phyloP scores from a whole-genome alignment of 495 filamentous ascomycete genomes.

The Aspergillus carlsbadensis region DNA sequence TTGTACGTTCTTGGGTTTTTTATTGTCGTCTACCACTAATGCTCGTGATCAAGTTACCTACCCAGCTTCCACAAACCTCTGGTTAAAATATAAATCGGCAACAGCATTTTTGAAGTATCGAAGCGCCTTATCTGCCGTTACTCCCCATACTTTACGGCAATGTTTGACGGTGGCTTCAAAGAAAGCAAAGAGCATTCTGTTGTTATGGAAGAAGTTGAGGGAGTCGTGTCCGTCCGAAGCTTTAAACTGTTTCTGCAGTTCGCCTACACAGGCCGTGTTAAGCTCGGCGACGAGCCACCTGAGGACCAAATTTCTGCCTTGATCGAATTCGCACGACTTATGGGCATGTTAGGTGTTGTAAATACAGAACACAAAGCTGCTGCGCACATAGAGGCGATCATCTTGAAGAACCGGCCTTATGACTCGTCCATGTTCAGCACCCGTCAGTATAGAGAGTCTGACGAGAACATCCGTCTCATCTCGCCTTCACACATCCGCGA shows the following conservation, averaged over 20 bases:
- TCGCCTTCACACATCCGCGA: background rate
- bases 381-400: background rate
- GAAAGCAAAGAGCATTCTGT: too few relatives aligned
- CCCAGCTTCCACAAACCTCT: too few relatives aligned
- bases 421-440: too few relatives aligned
- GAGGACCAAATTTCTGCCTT: conserved; percentile 19
- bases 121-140: too few relatives aligned
- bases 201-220: too few relatives aligned
- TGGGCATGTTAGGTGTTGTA: conserved; percentile 24
- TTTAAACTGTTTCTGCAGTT: conserved; percentile 22
- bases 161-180: too few relatives aligned
- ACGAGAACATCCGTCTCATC: background rate
- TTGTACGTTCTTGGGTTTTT: background rate
- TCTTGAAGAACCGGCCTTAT: background rate
- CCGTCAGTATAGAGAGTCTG: too few relatives aligned
- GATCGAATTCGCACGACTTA: conserved; percentile 29
- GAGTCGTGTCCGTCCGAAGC: too few relatives aligned
- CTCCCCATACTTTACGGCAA: too few relatives aligned
- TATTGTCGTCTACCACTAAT: background rate
- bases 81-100: too few relatives aligned
- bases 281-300: conserved; percentile 14
- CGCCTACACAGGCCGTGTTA: conserved; percentile 22
- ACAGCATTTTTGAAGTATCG: too few relatives aligned
- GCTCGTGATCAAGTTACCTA: too few relatives aligned
- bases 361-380: conserved; percentile 23